phyloP scores from a whole-genome alignment of 1,284 basidiomycete genomes.

The Boletus hoseneyae region DNA sequence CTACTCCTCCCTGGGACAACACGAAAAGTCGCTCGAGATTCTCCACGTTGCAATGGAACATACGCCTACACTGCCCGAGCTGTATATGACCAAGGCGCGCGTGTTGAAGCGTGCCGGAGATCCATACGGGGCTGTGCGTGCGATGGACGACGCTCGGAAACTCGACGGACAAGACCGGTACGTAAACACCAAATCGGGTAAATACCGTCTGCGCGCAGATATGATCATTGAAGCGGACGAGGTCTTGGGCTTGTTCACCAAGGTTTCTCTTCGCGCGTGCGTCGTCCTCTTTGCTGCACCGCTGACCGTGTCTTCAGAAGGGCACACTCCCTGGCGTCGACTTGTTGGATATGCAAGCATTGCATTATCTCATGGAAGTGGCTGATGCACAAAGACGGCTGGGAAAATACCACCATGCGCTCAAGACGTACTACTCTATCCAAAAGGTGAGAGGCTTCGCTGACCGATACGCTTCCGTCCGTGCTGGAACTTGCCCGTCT shows the following conservation, averaged over 20 bases:
- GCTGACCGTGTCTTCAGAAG: constrained; percentile 51
- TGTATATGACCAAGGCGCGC: constrained; percentile 82
- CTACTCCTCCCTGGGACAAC: constrained; percentile 64
- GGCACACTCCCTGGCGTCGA: constrained; percentile 82
- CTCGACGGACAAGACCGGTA: constrained; percentile 96
- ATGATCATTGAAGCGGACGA: constrained; percentile 72
- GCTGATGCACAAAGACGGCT: constrained; percentile 67
- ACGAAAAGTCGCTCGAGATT: constrained; percentile 60
- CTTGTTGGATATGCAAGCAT: constrained; percentile 94
- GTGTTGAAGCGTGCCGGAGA: constrained; percentile 90
- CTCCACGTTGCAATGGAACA: constrained; percentile 73
- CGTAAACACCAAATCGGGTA: constrained; percentile 92
- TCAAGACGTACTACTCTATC: constrained; percentile 84
- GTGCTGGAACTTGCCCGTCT: constrained; percentile 2
- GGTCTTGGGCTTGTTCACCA: constrained; percentile 83
- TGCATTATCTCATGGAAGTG: constrained; percentile 86
- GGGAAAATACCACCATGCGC: constrained; percentile 73
- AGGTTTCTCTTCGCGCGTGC: constrained; percentile 45
- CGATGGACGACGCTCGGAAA: constrained; percentile 79
- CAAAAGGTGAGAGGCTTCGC: constrained; percentile 52
- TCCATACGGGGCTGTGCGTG: constrained; percentile 66
- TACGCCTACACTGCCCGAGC: constrained; percentile 92
- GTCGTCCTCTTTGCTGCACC: background rate
- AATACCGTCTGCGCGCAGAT: constrained; percentile 85
- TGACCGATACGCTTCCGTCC: constrained; percentile 7